These are phyloP conservation scores for Aphanomyces cochlioides DNA, from an alignment of 352 stramenopile species.

Conservation along the genomic window DNA sequence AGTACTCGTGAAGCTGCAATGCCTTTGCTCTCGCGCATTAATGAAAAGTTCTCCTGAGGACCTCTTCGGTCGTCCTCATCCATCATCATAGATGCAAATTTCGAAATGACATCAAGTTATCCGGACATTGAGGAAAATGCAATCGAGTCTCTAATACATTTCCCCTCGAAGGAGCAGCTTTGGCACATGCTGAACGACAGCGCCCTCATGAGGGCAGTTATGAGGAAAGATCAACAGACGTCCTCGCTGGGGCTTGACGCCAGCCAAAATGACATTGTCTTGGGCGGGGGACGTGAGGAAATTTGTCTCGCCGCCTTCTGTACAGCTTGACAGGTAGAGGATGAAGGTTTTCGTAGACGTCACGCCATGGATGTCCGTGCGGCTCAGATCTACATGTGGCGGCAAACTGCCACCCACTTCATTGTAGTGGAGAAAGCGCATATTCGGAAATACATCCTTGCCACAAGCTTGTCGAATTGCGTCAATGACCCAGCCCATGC, in stretches of 20 bases:
- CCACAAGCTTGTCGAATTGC: neutral
- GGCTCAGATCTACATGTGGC: conserved; percentile 29
- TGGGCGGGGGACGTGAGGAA: conserved; percentile 14
- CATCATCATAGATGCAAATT: neutral
- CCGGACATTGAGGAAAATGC: neutral
- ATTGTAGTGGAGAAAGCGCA: conserved; percentile 29
- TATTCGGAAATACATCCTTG: conserved; percentile 24
- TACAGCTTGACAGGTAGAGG: conserved; percentile 28
- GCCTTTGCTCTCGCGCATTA: conserved; percentile 68
- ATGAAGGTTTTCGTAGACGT: conserved; percentile 32
- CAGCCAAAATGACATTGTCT: conserved; percentile 18
- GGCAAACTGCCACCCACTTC: conserved; percentile 20
- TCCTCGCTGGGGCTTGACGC: conserved; percentile 21
- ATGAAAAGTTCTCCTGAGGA: conserved; percentile 41
- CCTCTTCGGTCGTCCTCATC: neutral
- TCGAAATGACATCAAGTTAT: neutral
- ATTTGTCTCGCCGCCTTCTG: conserved; percentile 25
- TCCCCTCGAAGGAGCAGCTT: conserved; percentile 32
- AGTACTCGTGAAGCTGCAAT: conserved; percentile 45
- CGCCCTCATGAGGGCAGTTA: conserved; percentile 30
- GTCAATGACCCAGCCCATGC: conserved; percentile 14
- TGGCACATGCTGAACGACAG: conserved; percentile 16
- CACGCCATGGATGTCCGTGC: conserved; percentile 26
- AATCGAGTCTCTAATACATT: conserved; percentile 24
- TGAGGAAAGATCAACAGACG: conserved; percentile 31